Evolutionary conservation across 768 basidiomycete species (phyloP).

Genomic region (Mycena rosella): DNA sequence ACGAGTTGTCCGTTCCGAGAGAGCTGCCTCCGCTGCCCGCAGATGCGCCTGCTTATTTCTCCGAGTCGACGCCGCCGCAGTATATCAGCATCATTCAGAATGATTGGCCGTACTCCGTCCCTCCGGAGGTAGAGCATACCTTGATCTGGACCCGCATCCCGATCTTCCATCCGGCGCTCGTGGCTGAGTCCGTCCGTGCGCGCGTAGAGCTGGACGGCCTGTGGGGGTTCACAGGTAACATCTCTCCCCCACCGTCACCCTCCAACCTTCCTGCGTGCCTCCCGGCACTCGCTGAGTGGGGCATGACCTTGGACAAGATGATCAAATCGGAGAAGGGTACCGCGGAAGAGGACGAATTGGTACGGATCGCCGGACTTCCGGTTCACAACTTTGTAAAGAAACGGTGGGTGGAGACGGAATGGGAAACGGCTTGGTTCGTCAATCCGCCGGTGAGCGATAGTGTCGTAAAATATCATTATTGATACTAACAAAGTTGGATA

Average conservation of each 20-base stretch:
- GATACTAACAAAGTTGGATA: slow-evolving; percentile 42
- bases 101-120: slow-evolving; percentile 93
- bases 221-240: slow-evolving; percentile 83
- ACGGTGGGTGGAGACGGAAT: slow-evolving; percentile 78
- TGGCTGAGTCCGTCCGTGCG: slow-evolving; percentile 62
- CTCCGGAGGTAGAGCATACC: slow-evolving; percentile 77
- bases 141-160: slow-evolving; percentile 85
- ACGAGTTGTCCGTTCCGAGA: slow-evolving; percentile 22
- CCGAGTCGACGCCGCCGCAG: slow-evolving; percentile 67
- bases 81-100: slow-evolving; percentile 81
- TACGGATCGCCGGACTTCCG: slow-evolving; percentile 66
- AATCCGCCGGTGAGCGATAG: slow-evolving; percentile 76
- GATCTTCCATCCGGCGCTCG: slow-evolving; percentile 71
- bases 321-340: slow-evolving; percentile 66
- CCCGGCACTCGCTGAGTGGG: slow-evolving; percentile 78
- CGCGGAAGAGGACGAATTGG: slow-evolving; percentile 64
- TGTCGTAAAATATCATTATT: slow-evolving; percentile 44
- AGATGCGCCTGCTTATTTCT: slow-evolving; percentile 71
- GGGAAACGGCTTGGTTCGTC: slow-evolving; percentile 95
- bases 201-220: slow-evolving; percentile 82
- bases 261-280: slow-evolving; percentile 69
- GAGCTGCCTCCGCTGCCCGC: slow-evolving; percentile 47
- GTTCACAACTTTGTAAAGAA: slow-evolving; percentile 73
- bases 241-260: slow-evolving; percentile 68
- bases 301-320: slow-evolving; percentile 71